Conservation (phyloP, 331 rosid genomes). For the Stylosanthes scabra region DNA sequence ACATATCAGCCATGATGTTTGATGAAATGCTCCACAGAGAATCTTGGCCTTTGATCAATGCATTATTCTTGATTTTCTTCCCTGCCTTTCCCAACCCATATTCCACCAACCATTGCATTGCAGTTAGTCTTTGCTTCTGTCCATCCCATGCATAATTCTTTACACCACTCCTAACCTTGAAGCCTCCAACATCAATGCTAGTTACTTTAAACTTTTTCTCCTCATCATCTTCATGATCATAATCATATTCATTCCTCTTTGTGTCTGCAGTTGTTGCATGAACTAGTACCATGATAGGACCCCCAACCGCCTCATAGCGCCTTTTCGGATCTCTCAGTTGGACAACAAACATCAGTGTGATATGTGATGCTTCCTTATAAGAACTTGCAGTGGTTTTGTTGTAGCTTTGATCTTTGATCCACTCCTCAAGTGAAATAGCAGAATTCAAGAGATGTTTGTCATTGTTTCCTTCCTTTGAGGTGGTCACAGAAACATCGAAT, state of each 20-base stretch:
- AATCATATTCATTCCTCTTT: slow-evolving; percentile 40
- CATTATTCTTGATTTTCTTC: slow-evolving; percentile 66
- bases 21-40: slow-evolving; percentile 90
- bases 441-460: slow-evolving; percentile 42
- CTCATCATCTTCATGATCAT: slow-evolving; percentile 50
- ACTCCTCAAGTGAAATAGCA: slow-evolving; percentile 73
- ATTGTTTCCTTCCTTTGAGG: slow-evolving; percentile 30
- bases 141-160: slow-evolving; percentile 66
- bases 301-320: slow-evolving; percentile 82
- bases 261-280: slow-evolving; percentile 50
- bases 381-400: slow-evolving; percentile 30
- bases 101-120: slow-evolving; percentile 93
- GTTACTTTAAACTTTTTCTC: slow-evolving; percentile 65
- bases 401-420: slow-evolving; percentile 56
- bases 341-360: slow-evolving; percentile 63
- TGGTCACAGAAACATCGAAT: slow-evolving; percentile 46
- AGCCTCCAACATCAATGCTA: slow-evolving; percentile 80
- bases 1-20: slow-evolving; percentile 80
- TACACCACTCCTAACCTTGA: slow-evolving; percentile 62
- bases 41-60: slow-evolving; percentile 59
- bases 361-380: slow-evolving; percentile 31
- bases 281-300: slow-evolving; percentile 70
- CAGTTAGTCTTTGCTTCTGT: slow-evolving; percentile 78
- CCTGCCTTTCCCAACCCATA: slow-evolving; percentile 73
- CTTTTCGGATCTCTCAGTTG: slow-evolving; percentile 84